Conservation (phyloP, 768 basidiomycete species). For the Auricularia heimuer region DNA sequence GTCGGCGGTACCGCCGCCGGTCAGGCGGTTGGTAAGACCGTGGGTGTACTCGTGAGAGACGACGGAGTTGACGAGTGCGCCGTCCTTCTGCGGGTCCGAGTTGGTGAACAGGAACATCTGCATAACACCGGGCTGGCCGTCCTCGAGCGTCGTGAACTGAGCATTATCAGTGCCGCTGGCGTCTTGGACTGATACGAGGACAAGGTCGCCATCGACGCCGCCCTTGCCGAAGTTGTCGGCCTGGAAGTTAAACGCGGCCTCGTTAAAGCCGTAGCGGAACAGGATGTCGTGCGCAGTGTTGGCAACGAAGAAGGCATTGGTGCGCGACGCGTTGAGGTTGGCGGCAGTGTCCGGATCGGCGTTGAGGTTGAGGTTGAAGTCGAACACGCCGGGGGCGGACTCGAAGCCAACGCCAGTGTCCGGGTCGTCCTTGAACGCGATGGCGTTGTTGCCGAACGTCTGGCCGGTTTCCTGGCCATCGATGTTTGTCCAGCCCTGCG, state of each 20-base stretch:
- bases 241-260: constrained; percentile 25
- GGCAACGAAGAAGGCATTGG: constrained; percentile 29
- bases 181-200: constrained; percentile 27
- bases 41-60: constrained; percentile 28
- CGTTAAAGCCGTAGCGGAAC: constrained; percentile 10
- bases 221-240: constrained; percentile 28
- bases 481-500: constrained; percentile 31
- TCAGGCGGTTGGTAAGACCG: constrained; percentile 34
- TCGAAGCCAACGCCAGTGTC: constrained; percentile 24
- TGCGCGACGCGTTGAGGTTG: constrained; percentile 28
- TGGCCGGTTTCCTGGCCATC: constrained; percentile 17
- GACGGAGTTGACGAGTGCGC: constrained; percentile 28
- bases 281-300: constrained; percentile 29
- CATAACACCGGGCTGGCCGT: constrained; percentile 33
- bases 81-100: constrained; percentile 28
- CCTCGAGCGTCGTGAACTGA: constrained; percentile 19
- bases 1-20: constrained; percentile 16
- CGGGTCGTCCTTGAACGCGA: constrained; percentile 12
- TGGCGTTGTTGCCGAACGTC: constrained; percentile 29
- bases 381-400: constrained; percentile 21
- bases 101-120: constrained; percentile 26
- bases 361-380: constrained; percentile 17
- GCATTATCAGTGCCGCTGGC: constrained; percentile 12
- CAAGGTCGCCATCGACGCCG: constrained; percentile 26
- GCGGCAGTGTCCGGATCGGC: constrained; percentile 21